Evolutionary conservation across 2,329 filamentous ascomycete species (phyloP), one percentile per base, ranked within the genome.

Genomic region (Colletotrichum graminicola): DNA sequence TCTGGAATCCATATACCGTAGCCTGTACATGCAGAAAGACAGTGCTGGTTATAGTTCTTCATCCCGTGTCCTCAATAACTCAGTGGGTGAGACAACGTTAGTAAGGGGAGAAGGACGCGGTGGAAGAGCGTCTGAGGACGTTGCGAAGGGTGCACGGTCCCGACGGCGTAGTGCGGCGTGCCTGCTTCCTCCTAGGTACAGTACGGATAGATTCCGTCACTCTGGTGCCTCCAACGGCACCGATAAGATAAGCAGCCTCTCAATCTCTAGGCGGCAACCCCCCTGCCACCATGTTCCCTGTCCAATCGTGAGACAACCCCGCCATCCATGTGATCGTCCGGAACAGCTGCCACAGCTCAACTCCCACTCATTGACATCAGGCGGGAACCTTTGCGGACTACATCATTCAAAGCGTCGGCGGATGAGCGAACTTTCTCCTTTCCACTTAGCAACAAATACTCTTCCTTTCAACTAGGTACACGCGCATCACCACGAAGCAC

Each of bases 221-320:
- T 41, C 39, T 41, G 39, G 39, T 41, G 39, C 14, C 52, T 39
- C 54, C 34, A 60, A 55, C 49, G 61, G 49, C 39, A 0, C 49
- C 54, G 73, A 73, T 74, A 74, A 74, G 73, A 74, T 74, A 74
- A 74, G 73, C 57, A 23, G 16, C 51, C 32, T 21, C 11, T 32
- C 16, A 5, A 21, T 14, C 43, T n/a, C 21, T 26, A 64, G 60
- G 65, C 59, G 26, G 49, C 51, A 65, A 63, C 61, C 73, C 72
- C 72, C 72, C 29, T 68, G 68, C 68, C 68, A 68, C 59, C 36
- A 51, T 45, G 67, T 43, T 51, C 55, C 73, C 63, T 61, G 67
- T 66, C 71, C 73, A 68, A 67, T 72, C 61, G 71, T 74, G 71
- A 74, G 73, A 68, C 73, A 73, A 74, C 73, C 73, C 73, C 73